phyloP scores from a whole-genome alignment of 192 early-diverging fungal species.

The Coemansia reversa region DNA sequence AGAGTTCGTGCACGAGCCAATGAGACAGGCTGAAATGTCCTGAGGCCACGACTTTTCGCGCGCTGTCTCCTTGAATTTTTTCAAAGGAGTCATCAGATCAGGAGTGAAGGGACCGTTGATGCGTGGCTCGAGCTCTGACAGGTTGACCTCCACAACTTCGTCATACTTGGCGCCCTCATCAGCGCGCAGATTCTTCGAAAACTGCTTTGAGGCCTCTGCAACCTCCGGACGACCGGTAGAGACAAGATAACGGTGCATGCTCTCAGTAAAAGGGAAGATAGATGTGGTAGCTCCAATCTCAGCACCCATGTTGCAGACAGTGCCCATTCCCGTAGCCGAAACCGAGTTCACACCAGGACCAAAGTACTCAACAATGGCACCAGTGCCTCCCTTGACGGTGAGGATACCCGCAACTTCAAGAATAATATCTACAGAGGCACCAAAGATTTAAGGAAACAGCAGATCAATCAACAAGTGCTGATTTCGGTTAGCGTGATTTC shows the following conservation, averaged over 20 bases:
- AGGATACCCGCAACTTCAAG: constrained; percentile 91
- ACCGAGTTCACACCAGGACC: constrained; percentile 91
- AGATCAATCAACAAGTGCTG: not conserved
- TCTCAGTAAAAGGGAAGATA: constrained; percentile 89
- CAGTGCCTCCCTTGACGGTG: constrained; percentile 96
- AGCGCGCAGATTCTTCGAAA: constrained; percentile 85
- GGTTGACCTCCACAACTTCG: constrained; percentile 91
- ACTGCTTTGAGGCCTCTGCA: constrained; percentile 75
- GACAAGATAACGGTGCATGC: constrained; percentile 89
- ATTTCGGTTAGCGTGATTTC: too few species aligned
- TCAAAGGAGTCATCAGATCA: constrained; percentile 90
- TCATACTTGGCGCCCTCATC: constrained; percentile 90
- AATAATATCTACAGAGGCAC: constrained; percentile 66
- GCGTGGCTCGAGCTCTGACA: constrained; percentile 90
- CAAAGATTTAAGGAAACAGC: not conserved
- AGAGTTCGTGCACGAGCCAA: constrained; percentile 98
- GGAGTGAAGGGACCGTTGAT: constrained; percentile 97
- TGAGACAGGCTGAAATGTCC: constrained; percentile 87
- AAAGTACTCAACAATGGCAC: constrained; percentile 97
- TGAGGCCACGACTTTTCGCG: constrained; percentile 84
- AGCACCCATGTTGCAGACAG: constrained; percentile 99
- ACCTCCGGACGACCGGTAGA: constrained; percentile 81
- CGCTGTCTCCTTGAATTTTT: constrained; percentile 88
- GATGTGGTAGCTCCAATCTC: constrained; percentile 98
- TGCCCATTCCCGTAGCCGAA: constrained; percentile 98